Conservation (phyloP, 805 yeast species). For the Lipomyces spencermartinsiae region DNA sequence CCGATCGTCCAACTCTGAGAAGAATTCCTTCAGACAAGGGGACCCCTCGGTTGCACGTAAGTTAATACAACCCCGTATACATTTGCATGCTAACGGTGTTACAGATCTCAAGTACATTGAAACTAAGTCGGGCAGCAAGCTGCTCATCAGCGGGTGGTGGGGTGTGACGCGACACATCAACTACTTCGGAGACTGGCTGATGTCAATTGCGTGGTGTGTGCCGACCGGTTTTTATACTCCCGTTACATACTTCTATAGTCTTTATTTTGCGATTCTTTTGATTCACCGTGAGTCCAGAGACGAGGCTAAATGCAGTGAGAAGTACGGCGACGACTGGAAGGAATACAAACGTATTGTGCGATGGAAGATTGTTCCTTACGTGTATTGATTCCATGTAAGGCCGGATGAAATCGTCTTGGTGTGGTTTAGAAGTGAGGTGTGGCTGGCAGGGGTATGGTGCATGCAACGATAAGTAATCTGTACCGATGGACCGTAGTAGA, state of each 20-base stretch:
- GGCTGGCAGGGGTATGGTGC: background rate
- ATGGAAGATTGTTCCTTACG: conserved; percentile 85
- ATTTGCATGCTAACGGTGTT: background rate
- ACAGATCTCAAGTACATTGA: conserved; percentile 62
- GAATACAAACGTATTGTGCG: conserved; percentile 83
- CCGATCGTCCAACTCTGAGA: conserved; percentile 83
- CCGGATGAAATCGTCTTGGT: background rate
- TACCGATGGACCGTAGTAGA: too few species aligned
- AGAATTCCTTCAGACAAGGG: conserved; percentile 82
- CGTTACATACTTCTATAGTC: conserved; percentile 83
- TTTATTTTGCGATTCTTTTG: conserved; percentile 80
- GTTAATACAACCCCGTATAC: background rate
- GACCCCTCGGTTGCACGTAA: conserved; percentile 61
- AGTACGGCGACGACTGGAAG: conserved; percentile 87
- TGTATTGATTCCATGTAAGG: conserved; percentile 58
- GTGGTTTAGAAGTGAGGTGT: background rate
- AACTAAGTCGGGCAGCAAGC: conserved; percentile 70
- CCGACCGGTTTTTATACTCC: conserved; percentile 84
- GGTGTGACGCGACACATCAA: conserved; percentile 88
- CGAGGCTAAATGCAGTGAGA: conserved; percentile 84
- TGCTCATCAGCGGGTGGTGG: conserved; percentile 97
- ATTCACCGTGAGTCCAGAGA: conserved; percentile 91
- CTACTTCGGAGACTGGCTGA: conserved; percentile 93
- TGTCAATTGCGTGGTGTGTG: conserved; percentile 90
- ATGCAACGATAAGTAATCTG: too few species aligned